Conservation (phyloP, 495 filamentous ascomycete species). For the Penicillium maclennaniae region DNA sequence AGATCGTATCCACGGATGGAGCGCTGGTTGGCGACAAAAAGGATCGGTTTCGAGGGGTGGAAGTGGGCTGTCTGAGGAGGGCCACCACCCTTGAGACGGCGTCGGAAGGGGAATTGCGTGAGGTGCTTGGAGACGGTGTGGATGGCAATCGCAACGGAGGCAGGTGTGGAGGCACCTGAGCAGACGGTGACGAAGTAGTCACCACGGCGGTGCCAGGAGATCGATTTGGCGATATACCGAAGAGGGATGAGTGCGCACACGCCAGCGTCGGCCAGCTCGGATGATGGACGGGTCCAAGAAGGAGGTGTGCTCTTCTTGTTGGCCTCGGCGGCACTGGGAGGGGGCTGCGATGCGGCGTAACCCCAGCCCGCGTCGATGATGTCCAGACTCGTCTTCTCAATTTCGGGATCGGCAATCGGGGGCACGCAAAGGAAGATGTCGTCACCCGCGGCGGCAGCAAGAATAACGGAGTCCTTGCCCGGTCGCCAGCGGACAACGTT, state of each 20-base stretch:
- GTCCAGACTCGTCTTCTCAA: conserved; percentile 68
- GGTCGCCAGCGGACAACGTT: conserved; percentile 90
- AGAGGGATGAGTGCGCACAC: conserved; percentile 75
- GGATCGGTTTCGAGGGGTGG: conserved; percentile 86
- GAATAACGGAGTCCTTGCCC: conserved; percentile 69
- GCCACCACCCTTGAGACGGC: conserved; percentile 68
- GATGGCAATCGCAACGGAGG: conserved; percentile 74
- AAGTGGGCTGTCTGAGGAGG: conserved; percentile 87
- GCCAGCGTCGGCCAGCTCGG: conserved; percentile 69
- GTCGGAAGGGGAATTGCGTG: conserved; percentile 88
- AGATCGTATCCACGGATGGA: conserved; percentile 91
- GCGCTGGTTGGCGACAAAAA: conserved; percentile 94
- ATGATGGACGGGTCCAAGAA: conserved; percentile 76
- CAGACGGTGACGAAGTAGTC: conserved; percentile 94
- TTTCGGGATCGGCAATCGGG: conserved; percentile 63
- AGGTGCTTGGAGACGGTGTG: conserved; percentile 93
- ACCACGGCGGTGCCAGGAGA: conserved; percentile 90
- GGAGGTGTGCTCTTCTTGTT: conserved; percentile 69
- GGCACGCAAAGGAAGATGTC: conserved; percentile 81
- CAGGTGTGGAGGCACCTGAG: conserved; percentile 63
- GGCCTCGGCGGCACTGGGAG: conserved; percentile 53
- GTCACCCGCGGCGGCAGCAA: conserved; percentile 81
- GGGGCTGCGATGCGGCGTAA: conserved; percentile 68
- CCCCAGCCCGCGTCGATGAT: conserved; percentile 85
- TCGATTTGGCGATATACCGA: conserved; percentile 79